Evolutionary conservation across 129 eudicot species (phyloP).

Genomic region (Saposhnikovia divaricata): DNA sequence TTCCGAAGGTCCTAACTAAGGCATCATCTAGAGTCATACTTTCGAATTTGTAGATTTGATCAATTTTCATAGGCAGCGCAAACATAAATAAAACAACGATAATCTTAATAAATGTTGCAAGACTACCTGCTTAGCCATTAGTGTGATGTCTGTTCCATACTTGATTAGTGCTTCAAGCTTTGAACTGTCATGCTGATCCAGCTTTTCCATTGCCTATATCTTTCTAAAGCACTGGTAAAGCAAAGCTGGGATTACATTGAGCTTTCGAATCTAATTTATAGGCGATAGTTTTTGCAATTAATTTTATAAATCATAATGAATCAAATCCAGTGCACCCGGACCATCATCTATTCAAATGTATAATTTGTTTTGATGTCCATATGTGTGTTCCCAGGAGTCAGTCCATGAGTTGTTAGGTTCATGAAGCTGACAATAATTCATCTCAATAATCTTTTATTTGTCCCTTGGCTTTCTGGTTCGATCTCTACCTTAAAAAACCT

Average conservation of each 20-base stretch:
- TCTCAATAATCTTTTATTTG: no score
- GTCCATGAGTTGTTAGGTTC: slow-evolving; percentile 21
- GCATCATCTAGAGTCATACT: no score
- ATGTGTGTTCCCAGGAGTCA: slow-evolving; percentile 1
- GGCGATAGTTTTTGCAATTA: background rate
- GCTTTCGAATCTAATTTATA: background rate
- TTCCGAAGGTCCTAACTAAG: no score
- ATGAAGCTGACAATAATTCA: background rate
- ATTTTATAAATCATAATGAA: background rate
- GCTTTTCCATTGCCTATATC: background rate
- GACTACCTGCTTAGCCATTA: background rate
- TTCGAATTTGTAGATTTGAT: no score
- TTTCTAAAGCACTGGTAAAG: background rate
- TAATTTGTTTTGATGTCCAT: background rate
- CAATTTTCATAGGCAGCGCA: background rate
- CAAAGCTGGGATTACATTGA: background rate
- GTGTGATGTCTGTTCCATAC: background rate
- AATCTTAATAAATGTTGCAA: background rate
- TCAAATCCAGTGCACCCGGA: background rate
- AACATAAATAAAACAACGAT: background rate
- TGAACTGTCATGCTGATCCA: background rate
- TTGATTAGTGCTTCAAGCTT: background rate
- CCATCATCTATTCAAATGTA: background rate
- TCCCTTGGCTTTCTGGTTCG: no score
- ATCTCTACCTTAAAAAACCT: no score